Percentiles rank a stretch among this genome's conserved stretches.
Conservation (phyloP, 306 rosid genomes). For the Ziziphus jujuba region DNA sequence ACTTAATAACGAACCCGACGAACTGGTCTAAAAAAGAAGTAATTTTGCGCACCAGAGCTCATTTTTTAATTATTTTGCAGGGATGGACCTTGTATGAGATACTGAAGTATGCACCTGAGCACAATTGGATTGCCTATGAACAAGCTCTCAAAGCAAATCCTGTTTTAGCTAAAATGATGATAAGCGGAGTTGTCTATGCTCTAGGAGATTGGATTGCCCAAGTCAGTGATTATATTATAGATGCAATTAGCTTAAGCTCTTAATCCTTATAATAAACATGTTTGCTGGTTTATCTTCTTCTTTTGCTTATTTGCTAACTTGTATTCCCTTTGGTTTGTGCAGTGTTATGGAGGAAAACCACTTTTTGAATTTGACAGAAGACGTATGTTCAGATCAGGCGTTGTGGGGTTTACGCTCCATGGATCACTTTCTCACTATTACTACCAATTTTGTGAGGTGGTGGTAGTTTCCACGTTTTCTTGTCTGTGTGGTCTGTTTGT, state of each 20-base stretch:
- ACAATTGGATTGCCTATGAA: slow-evolving; percentile 96
- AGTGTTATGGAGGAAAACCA: slow-evolving; percentile 94
- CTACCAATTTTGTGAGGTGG: slow-evolving; percentile 97
- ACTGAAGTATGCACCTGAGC: slow-evolving; percentile 87
- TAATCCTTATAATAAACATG: not conserved
- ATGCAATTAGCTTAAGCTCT: slow-evolving; percentile 10
- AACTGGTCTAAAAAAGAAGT: too few relatives aligned
- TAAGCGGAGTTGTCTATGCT: slow-evolving; percentile 85
- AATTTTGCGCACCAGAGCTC: not conserved
- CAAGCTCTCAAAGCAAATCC: slow-evolving; percentile 84
- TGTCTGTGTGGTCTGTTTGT: slow-evolving; percentile 16
- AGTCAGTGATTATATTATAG: slow-evolving; percentile 39
- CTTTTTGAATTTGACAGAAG: slow-evolving; percentile 75
- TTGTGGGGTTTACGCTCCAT: slow-evolving; percentile 88
- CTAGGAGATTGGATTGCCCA: slow-evolving; percentile 97
- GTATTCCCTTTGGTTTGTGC: slow-evolving; percentile 20
- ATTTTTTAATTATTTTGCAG: slow-evolving; percentile 40
- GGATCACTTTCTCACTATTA: slow-evolving; percentile 98
- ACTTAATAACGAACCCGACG: too few relatives aligned
- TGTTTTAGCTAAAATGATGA: slow-evolving; percentile 88
- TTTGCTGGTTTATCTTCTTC: not conserved
- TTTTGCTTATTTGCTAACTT: not conserved
- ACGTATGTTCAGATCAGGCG: slow-evolving; percentile 84
- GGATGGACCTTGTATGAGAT: slow-evolving; percentile 97
- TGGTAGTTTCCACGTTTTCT: slow-evolving; percentile 23